phyloP scores from a whole-genome alignment of 2,329 filamentous ascomycete species.

The Aureobasidium sp. region DNA sequence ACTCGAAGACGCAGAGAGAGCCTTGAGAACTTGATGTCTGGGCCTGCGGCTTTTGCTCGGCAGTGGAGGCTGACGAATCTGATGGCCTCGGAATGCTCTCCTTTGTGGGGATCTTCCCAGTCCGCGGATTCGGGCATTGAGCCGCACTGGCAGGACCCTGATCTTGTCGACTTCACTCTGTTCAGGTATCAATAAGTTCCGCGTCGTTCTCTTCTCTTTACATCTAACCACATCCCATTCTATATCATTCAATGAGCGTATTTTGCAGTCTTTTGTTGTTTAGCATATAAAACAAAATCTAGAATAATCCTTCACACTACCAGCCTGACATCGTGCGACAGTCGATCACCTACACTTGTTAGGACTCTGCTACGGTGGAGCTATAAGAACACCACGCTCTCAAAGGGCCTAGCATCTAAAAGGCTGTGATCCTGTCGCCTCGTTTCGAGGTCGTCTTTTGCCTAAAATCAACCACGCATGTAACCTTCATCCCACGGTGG shows the following conservation, averaged over 20 bases:
- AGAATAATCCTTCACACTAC: not conserved
- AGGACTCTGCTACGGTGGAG: no score
- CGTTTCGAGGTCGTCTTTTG: no score
- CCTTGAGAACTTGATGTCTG: not conserved
- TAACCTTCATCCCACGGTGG: no score
- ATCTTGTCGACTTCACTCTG: not conserved
- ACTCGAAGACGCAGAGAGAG: constrained; percentile 3
- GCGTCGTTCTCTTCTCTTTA: not conserved
- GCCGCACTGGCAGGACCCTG: constrained; percentile 5
- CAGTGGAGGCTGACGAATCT: not conserved
- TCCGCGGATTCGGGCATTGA: not conserved
- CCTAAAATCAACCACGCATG: no score
- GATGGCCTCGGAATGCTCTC: not conserved
- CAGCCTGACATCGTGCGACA: not conserved
- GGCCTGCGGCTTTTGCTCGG: constrained; percentile 5
- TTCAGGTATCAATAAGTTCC: not conserved
- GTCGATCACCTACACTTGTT: not conserved
- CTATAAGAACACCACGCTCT: no score
- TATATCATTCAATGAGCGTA: not conserved
- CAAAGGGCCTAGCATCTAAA: no score
- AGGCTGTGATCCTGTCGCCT: no score
- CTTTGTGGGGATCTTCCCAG: not conserved
- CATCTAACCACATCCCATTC: not conserved
- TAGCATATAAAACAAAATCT: not conserved
- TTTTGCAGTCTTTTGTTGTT: not conserved